phyloP scores from a whole-genome alignment of 192 early-diverging fungal species.

The Powellomyces hirtus region DNA sequence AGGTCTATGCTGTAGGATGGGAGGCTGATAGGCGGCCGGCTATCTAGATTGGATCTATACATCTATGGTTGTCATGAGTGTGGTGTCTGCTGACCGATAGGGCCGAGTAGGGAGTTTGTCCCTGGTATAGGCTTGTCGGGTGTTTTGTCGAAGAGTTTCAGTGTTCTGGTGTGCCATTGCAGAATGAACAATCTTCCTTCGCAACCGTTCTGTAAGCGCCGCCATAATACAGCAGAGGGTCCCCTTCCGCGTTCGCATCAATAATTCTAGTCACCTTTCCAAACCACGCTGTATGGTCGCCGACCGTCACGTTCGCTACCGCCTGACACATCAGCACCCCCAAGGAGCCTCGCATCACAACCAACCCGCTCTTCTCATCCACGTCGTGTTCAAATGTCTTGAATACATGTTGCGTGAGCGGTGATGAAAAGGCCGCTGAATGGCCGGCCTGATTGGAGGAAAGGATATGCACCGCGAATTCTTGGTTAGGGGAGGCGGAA shows the following conservation, averaged over 20 bases:
- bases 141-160: no score
- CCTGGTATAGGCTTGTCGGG: no score
- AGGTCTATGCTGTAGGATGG: no score
- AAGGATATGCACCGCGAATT: conserved; percentile 63
- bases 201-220: conserved; percentile 26
- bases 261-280: conserved; percentile 54
- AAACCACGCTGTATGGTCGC: conserved; percentile 68
- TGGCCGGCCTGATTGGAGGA: conserved; percentile 53
- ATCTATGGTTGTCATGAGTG: no score
- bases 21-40: no score
- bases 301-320: conserved; percentile 46
- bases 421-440: conserved; percentile 60
- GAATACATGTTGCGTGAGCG: conserved; percentile 36
- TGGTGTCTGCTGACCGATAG: no score
- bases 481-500: conserved; percentile 20
- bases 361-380: conserved; percentile 41
- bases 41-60: no score
- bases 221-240: conserved; percentile 40
- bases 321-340: conserved; percentile 58
- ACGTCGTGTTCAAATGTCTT: conserved; percentile 28
- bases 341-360: conserved; percentile 54
- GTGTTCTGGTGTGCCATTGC: no score
- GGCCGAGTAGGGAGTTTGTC: no score
- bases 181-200: no score
- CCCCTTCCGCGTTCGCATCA: conserved; percentile 30